These are phyloP conservation scores for Elongisporangium senticosum DNA, from an alignment of 352 stramenopile species.

Conservation along the genomic window DNA sequence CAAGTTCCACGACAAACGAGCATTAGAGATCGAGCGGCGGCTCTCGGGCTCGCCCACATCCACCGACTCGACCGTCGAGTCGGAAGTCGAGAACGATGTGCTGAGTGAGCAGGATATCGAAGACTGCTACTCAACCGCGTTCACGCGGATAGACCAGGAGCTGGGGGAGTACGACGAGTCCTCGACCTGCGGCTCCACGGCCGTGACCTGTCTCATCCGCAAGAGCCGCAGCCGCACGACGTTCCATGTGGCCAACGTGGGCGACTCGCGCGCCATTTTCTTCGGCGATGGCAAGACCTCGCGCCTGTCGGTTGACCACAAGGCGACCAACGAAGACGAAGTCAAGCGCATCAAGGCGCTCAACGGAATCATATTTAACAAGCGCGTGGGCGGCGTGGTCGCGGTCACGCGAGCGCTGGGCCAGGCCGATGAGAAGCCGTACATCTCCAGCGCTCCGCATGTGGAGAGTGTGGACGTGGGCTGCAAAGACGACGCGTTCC, in stretches of 20 bases:
- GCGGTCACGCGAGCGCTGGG: conserved; percentile 69
- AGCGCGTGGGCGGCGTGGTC: conserved; percentile 65
- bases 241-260: conserved; percentile 74
- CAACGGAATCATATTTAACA: conserved; percentile 82
- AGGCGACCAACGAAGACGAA: conserved; percentile 73
- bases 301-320: conserved; percentile 70
- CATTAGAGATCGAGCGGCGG: conserved; percentile 22
- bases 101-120: conserved; percentile 57
- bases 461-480: conserved; percentile 50
- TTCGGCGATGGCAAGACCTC: conserved; percentile 40
- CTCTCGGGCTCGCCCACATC: conserved; percentile 23
- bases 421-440: conserved; percentile 79
- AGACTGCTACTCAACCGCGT: conserved; percentile 53
- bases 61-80: conserved; percentile 10
- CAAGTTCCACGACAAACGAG: conserved; percentile 31
- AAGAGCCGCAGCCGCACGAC: conserved; percentile 47
- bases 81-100: conserved; percentile 33
- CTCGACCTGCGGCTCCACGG: conserved; percentile 58
- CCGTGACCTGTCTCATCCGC: conserved; percentile 69
- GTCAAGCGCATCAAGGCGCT: conserved; percentile 61
- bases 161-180: conserved; percentile 67
- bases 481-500: conserved; percentile 37
- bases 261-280: conserved; percentile 72
- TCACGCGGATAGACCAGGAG: conserved; percentile 54
- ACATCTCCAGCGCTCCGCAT: conserved; percentile 65